Evolutionary conservation across 805 yeast genomes (phyloP).

Genomic region (Ogataea wickerhamii): DNA sequence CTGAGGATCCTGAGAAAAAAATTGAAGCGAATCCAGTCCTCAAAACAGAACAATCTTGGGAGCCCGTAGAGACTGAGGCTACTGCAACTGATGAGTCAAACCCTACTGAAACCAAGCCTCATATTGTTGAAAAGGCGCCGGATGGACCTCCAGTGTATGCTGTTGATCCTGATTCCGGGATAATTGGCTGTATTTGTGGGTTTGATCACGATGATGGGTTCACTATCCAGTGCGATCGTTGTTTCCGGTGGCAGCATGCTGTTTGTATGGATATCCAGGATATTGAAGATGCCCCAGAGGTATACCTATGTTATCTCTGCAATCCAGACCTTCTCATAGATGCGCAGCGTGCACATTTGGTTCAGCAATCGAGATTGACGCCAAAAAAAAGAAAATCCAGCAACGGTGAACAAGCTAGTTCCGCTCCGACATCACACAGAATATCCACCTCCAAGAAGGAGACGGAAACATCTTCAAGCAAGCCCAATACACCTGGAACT

Average conservation of each 20-base stretch:
- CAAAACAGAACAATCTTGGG: not conserved
- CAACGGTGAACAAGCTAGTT: slow-evolving; percentile 5
- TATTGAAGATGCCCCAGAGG: slow-evolving; percentile 76
- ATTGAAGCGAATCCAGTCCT: not conserved
- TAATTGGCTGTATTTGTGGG: slow-evolving; percentile 86
- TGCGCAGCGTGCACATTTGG: slow-evolving; percentile 32
- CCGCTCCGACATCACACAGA: not conserved
- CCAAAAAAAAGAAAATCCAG: slow-evolving; percentile 29
- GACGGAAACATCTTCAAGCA: slow-evolving; percentile 1
- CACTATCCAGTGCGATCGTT: slow-evolving; percentile 90
- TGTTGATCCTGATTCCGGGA: slow-evolving; percentile 78
- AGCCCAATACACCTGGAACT: slow-evolving; percentile 24
- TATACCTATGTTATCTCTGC: slow-evolving; percentile 76
- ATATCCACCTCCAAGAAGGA: slow-evolving; percentile 8
- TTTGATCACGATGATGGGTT: slow-evolving; percentile 88
- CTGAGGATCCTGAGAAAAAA: not conserved
- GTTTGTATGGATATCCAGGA: slow-evolving; percentile 78
- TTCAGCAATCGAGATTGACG: slow-evolving; percentile 34
- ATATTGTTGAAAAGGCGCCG: not conserved
- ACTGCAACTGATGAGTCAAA: not conserved
- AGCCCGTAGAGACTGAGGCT: too few relatives aligned
- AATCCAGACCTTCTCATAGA: slow-evolving; percentile 44
- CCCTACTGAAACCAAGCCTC: not conserved
- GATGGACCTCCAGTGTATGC: slow-evolving; percentile 41
- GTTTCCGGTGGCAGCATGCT: slow-evolving; percentile 94